Evolutionary conservation across 164 flowering plant species (phyloP), one percentile per base, ranked within the genome.

Genomic region (Houttuynia cordata): DNA sequence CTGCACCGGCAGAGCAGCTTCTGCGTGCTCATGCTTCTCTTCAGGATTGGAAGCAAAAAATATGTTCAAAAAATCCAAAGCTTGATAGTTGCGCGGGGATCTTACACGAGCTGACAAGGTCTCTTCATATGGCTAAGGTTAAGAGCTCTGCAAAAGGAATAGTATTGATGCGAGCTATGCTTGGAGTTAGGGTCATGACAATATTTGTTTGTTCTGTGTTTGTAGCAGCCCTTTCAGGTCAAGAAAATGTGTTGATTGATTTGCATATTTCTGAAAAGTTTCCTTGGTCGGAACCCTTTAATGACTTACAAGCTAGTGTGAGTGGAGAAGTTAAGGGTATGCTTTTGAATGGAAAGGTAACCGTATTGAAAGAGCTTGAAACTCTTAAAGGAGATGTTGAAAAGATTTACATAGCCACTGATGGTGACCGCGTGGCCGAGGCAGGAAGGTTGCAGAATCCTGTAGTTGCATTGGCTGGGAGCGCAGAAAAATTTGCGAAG

Each of bases 101-200:
- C 45, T 65, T 88, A 57, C 76, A 77, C 21, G 71, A 54, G 21
- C 83, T 88, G 20, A 53, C 69, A 30, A 63, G 67, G 53, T 78
- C 86, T 1, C 76, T 86, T 40, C 62, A 79, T 64, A 59, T 78
- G 58, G 83, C 88, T 0, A 86, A 88, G 76, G 75, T 86, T 19
- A 94, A 83, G 68, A 85, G 79, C 69, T 85, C 95, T 3, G 73
- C 83, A 49, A 88, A 86, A 66, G 99, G 88, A 22, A 85, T 84
- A 69, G 83, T 90, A 42, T 65, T 94, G 74, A 81, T 94, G 89
- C 85, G 74, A 1, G 97, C 96, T 12, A 74, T 93, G 83, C 83
- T 85, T 57, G 99, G 95, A 55, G 84, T 91, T n/a, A 88, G 76
- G 74, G 87, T 83, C 49, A 62, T 58, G 42, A 85, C 93, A 1